A percentile compares a stretch with the other conserved stretches of the same genome.
Conservation (phyloP, 1,139 yeast species). For the Chernovozyma sophiae-reginae region DNA sequence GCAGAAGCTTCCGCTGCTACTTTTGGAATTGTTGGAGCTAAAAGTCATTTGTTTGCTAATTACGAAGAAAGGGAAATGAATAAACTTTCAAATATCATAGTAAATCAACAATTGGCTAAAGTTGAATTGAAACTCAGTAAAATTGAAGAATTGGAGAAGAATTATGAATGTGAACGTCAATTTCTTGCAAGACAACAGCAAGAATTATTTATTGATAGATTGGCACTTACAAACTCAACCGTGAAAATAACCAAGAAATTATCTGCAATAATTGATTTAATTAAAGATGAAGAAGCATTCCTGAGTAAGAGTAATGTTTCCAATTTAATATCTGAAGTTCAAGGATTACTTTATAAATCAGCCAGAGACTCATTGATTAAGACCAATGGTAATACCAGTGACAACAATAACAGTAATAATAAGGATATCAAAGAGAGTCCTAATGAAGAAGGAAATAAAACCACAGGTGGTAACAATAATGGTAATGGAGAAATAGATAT, state of each 20-base stretch:
- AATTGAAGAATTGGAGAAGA: constrained; percentile 68
- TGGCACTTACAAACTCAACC: constrained; percentile 65
- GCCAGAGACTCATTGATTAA: constrained; percentile 28
- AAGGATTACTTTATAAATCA: constrained; percentile 49
- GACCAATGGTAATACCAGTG: constrained; percentile 3
- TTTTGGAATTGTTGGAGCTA: constrained; percentile 69
- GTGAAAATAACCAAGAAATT: constrained; percentile 49
- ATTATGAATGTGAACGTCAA: constrained; percentile 74
- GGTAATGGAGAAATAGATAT: constrained; percentile 16
- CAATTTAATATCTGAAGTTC: constrained; percentile 41
- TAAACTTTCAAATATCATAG: constrained; percentile 52
- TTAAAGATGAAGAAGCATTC: constrained; percentile 19
- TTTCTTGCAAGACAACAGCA: constrained; percentile 74
- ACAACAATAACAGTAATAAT: neutral
- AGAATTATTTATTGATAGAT: constrained; percentile 72
- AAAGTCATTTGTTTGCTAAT: constrained; percentile 78
- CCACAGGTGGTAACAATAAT: constrained; percentile 10
- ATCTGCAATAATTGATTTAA: constrained; percentile 34
- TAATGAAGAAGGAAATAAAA: constrained; percentile 17
- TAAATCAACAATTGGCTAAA: constrained; percentile 70
- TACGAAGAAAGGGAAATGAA: constrained; percentile 80
- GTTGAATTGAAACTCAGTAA: constrained; percentile 73
- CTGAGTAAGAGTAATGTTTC: constrained; percentile 1
- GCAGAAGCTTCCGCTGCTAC: constrained; percentile 23
- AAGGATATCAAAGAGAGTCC: too few relatives aligned